These are phyloP conservation scores for Schwanniomyces vanrijiae DNA, from an alignment of 805 yeast species.

Conservation along the genomic window DNA sequence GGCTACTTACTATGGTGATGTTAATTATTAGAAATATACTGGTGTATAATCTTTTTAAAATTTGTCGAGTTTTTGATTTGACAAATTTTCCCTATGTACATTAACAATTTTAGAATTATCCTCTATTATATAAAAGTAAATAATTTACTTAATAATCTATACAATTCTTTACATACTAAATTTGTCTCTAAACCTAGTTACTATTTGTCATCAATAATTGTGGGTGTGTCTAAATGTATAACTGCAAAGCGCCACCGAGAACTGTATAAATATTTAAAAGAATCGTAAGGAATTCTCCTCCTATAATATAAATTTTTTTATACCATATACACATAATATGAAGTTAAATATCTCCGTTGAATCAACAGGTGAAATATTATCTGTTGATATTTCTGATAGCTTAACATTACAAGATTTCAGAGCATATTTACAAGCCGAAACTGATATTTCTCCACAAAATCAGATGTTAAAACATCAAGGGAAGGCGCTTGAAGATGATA, in stretches of 20 bases:
- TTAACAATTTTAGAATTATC: not conserved
- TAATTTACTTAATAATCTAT: not conserved
- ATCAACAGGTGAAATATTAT: slow-evolving; percentile 22
- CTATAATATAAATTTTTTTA: not conserved
- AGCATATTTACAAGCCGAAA: slow-evolving; percentile 73
- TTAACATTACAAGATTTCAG: slow-evolving; percentile 66
- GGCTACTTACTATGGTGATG: not conserved
- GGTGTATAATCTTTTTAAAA: not conserved
- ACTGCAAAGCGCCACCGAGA: not conserved
- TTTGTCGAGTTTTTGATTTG: not conserved
- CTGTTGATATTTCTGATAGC: slow-evolving; percentile 65
- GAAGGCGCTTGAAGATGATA: slow-evolving; percentile 27
- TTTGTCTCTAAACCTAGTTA: not conserved
- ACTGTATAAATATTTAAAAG: not conserved
- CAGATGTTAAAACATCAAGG: slow-evolving; percentile 55
- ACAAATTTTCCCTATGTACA: not conserved
- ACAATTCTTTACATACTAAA: not conserved
- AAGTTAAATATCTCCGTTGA: slow-evolving; percentile 25
- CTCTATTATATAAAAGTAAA: not conserved
- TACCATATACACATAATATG: slow-evolving; percentile 12
- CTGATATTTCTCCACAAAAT: slow-evolving; percentile 45
- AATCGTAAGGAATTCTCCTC: not conserved
- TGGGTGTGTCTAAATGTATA: not conserved
- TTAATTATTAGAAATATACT: not conserved
- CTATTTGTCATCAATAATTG: not conserved